phyloP scores from a whole-genome alignment of 257 asterid species.

The Nicotiana undulata region DNA sequence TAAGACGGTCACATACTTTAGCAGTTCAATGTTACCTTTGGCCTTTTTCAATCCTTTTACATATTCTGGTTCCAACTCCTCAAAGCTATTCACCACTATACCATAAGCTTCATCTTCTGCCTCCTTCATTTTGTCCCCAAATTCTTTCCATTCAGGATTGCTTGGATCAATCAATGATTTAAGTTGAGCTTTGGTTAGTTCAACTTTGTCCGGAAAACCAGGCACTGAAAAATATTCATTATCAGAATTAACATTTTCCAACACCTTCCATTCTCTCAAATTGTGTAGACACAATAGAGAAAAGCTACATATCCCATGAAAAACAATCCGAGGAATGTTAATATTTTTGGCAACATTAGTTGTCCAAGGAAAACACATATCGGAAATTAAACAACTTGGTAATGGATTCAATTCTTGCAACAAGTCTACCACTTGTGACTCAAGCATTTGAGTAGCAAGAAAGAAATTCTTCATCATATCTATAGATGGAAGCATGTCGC shows the following conservation, averaged over 20 bases:
- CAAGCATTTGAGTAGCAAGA: constrained; percentile 13
- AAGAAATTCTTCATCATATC: constrained; percentile 13
- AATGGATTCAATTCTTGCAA: constrained; percentile 14
- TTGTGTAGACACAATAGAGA: constrained; percentile 24
- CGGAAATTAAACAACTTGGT: constrained; percentile 33
- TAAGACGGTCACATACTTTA: not conserved
- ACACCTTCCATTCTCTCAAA: not conserved
- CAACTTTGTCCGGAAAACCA: constrained; percentile 37
- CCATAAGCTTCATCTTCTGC: constrained; percentile 37
- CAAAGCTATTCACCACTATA: constrained; percentile 29
- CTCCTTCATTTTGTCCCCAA: constrained; percentile 9
- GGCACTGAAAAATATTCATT: constrained; percentile 41
- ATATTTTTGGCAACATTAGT: constrained; percentile 10
- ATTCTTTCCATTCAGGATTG: constrained; percentile 3
- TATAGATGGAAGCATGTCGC: constrained; percentile 19
- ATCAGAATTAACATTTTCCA: constrained; percentile 20
- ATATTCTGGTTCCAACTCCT: constrained; percentile 40
- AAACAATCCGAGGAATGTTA: constrained; percentile 29
- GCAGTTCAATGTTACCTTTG: not conserved
- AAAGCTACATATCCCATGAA: constrained; percentile 51
- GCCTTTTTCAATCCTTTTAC: constrained; percentile 10
- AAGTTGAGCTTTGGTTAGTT: constrained; percentile 39
- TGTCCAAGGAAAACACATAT: constrained; percentile 38
- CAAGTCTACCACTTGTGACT: not conserved
- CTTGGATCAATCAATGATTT: constrained; percentile 1